Base-by-base conservation (phyloP, 345 rosid genomes). In the Anacardium occidentale region DNA sequence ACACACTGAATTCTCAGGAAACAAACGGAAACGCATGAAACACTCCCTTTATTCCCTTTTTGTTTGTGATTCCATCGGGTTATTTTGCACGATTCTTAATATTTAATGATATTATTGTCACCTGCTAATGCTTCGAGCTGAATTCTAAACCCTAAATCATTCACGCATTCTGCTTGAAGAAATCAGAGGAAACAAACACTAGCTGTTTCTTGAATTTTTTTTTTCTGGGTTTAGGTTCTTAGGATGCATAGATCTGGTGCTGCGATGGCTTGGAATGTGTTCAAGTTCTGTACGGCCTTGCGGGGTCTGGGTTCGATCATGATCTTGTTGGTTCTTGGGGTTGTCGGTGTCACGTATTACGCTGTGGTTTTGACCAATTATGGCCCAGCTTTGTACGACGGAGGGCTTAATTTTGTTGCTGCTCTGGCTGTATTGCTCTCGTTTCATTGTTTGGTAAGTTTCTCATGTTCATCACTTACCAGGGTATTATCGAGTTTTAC, bases 191-290 rank as follows among this genome's bases (percentile, higher is more conserved):
- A 44, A 26, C n/a, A 3, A 40, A 21, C 8, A 2, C 2, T 4
- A 67, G 10, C 37, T 47, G 13, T 48, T 65, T 34, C 20, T 47
- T 7, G 10, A 10, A 22, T 7, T 37, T 59, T 60, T 22, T 22
- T 0, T 42, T 12, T 2, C 25, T n/a, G 47, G 54, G 59, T 2
- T 34, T n/a, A 45, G 54, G 59, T 24, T 55, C 21, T 22, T 22
- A 52, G 71, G 20, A 94, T 92, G 98, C 97, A 90, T 78, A 92
- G 97, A 92, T 92, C 98, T 79, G 97, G 98, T 48, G 89, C 86
- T 71, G 73, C 87, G 66, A 95, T 95, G 99, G 99, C 99, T 34
- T 95, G 99, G 99, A 93, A 95, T 84, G 98, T 95, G 64, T 95
- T 95, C 88, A 91, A 84, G 75, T 93, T 95, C 76, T 95, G 99